phyloP scores from a whole-genome alignment of 1,284 basidiomycete species.

The Limonomyces culmigenus region DNA sequence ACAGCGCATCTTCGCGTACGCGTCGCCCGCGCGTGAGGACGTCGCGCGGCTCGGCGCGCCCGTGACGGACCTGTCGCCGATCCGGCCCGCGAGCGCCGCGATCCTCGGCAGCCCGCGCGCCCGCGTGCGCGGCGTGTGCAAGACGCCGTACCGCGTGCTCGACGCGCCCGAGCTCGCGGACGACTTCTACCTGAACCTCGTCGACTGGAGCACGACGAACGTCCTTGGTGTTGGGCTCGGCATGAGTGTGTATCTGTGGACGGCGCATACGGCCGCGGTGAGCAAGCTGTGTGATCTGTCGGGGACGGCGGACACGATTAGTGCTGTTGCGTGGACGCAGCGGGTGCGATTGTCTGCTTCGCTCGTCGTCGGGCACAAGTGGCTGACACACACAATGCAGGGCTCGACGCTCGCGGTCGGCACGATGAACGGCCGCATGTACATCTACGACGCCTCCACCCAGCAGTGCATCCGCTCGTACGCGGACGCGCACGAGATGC shows the following conservation, averaged over 20 bases:
- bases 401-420: slow-evolving; percentile 87
- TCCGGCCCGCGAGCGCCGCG: slow-evolving; percentile 68
- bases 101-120: slow-evolving; percentile 80
- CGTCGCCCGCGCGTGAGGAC: slow-evolving; percentile 43
- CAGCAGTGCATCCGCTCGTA: slow-evolving; percentile 73
- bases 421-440: slow-evolving; percentile 73
- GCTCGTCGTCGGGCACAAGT: background rate
- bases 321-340: slow-evolving; percentile 86
- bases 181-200: slow-evolving; percentile 96
- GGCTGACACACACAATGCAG: slow-evolving; percentile 17
- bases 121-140: slow-evolving; percentile 70
- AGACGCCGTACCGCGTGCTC: slow-evolving; percentile 93
- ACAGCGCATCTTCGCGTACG: slow-evolving; percentile 50
- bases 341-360: slow-evolving; percentile 44
- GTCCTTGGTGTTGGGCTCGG: slow-evolving; percentile 89
- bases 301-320: slow-evolving; percentile 48
- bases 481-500: slow-evolving; percentile 71
- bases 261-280: slow-evolving; percentile 83
- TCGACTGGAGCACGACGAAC: slow-evolving; percentile 94
- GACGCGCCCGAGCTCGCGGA: slow-evolving; percentile 96
- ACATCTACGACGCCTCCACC: slow-evolving; percentile 89
- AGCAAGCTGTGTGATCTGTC: slow-evolving; percentile 82
- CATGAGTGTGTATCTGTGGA: slow-evolving; percentile 92
- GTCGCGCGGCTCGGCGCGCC: slow-evolving; percentile 8
- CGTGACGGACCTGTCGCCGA: slow-evolving; percentile 55